phyloP scores from a whole-genome alignment of 805 yeast species.

The Starmera dryadoides region DNA sequence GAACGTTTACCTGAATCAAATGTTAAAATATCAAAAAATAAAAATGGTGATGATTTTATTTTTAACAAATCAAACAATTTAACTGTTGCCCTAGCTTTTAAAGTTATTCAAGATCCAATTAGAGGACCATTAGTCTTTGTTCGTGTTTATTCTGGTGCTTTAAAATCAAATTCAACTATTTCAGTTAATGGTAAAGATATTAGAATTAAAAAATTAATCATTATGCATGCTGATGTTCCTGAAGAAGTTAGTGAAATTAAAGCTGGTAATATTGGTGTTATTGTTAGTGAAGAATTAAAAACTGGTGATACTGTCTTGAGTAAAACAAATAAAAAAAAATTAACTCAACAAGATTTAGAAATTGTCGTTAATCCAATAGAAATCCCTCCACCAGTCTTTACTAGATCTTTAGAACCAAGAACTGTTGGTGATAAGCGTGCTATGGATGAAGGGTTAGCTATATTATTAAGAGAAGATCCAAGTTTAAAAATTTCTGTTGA shows the following conservation, averaged over 20 bases:
- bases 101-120: conserved; percentile 79
- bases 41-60: conserved; percentile 40
- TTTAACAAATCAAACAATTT: conserved; percentile 47
- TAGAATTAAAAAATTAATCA: conserved; percentile 57
- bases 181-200: conserved; percentile 64
- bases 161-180: conserved; percentile 55
- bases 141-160: conserved; percentile 78
- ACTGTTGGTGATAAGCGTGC: conserved; percentile 75
- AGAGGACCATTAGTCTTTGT: conserved; percentile 81
- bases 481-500: conserved; percentile 65
- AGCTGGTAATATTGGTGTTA: conserved; percentile 87
- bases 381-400: conserved; percentile 90
- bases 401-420: conserved; percentile 74
- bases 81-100: conserved; percentile 81
- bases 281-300: conserved; percentile 47
- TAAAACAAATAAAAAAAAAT: conserved; percentile 45
- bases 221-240: conserved; percentile 87
- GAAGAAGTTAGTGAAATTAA: conserved; percentile 56
- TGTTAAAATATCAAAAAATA: conserved; percentile 31
- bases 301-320: conserved; percentile 90
- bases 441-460: conserved; percentile 61
- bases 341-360: conserved; percentile 34
- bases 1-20: conserved; percentile 55
- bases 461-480: conserved; percentile 84
- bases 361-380: conserved; percentile 65